Evolutionary conservation across 1,139 yeast genomes (phyloP).

Genomic region (Blastobotrys malaysiensis): DNA sequence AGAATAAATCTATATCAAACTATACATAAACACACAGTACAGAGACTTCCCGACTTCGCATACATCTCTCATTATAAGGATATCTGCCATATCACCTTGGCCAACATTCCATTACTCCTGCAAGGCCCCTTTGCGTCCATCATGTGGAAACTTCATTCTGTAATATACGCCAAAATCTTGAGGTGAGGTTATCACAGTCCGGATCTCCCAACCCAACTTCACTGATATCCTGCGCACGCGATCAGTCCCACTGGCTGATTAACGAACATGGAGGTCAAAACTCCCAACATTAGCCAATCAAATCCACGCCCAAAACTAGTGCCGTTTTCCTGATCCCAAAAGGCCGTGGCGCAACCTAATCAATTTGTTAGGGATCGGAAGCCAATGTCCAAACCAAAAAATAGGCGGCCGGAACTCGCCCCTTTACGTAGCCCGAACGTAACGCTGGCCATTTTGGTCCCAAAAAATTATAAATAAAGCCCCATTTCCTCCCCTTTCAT

Average conservation of each 20-base stretch:
- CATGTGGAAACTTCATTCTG: too few relatives aligned
- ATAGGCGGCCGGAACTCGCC: conserved; percentile 1
- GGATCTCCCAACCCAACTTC: not conserved
- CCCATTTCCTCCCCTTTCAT: conserved; percentile 7
- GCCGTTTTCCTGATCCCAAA: not conserved
- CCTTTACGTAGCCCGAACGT: not conserved
- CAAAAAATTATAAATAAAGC: conserved; percentile 11
- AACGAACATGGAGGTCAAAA: not conserved
- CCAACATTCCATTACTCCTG: too few relatives aligned
- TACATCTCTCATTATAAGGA: too few relatives aligned
- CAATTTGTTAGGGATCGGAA: conserved; percentile 2
- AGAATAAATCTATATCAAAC: too few relatives aligned
- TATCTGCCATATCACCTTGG: too few relatives aligned
- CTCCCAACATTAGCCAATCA: not conserved
- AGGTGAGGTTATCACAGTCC: not conserved
- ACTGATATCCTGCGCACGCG: conserved; percentile 1
- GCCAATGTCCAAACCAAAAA: conserved; percentile 4
- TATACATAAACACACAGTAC: too few relatives aligned
- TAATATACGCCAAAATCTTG: not conserved
- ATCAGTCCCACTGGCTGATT: not conserved
- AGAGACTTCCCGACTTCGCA: too few relatives aligned
- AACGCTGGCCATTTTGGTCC: not conserved
- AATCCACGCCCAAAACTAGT: not conserved
- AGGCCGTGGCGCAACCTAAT: not conserved
- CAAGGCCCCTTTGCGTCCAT: too few relatives aligned